phyloP scores from a whole-genome alignment of 257 asterid species.

The Solanum commersonii region DNA sequence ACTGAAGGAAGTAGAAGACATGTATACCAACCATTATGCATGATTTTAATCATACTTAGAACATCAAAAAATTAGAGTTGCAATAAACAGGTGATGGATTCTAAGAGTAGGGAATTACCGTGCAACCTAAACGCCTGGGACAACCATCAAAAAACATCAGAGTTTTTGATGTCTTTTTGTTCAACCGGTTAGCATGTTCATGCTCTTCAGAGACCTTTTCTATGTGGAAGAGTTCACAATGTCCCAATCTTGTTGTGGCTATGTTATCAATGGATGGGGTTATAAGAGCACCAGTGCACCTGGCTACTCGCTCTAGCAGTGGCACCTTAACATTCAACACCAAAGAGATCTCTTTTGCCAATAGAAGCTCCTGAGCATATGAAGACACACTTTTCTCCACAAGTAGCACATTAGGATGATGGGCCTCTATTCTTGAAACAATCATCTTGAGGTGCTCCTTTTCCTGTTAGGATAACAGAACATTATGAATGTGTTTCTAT shows the following conservation, averaged over 20 bases:
- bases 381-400: slow-evolving; percentile 94
- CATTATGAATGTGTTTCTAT: slow-evolving; percentile 1
- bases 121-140: slow-evolving; percentile 93
- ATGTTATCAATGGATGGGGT: slow-evolving; percentile 76
- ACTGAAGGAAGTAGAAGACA: background rate
- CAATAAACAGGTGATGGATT: background rate
- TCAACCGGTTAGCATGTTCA: slow-evolving; percentile 55
- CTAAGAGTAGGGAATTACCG: slow-evolving; percentile 39
- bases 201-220: slow-evolving; percentile 73
- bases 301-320: slow-evolving; percentile 72
- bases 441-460: slow-evolving; percentile 69
- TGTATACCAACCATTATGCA: background rate
- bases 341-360: slow-evolving; percentile 85
- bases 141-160: slow-evolving; percentile 97
- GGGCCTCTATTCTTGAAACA: slow-evolving; percentile 81
- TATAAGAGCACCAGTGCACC: slow-evolving; percentile 82
- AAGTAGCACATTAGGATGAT: slow-evolving; percentile 80
- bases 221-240: slow-evolving; percentile 77
- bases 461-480: slow-evolving; percentile 41
- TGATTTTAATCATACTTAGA: background rate
- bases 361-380: slow-evolving; percentile 71
- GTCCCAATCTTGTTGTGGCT: slow-evolving; percentile 62
- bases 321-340: slow-evolving; percentile 78
- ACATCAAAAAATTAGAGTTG: background rate
- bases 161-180: slow-evolving; percentile 72